Evolutionary conservation across 106 monocot species (phyloP), one percentile per base, ranked within the genome.

Genomic region (Iris macrosiphon): DNA sequence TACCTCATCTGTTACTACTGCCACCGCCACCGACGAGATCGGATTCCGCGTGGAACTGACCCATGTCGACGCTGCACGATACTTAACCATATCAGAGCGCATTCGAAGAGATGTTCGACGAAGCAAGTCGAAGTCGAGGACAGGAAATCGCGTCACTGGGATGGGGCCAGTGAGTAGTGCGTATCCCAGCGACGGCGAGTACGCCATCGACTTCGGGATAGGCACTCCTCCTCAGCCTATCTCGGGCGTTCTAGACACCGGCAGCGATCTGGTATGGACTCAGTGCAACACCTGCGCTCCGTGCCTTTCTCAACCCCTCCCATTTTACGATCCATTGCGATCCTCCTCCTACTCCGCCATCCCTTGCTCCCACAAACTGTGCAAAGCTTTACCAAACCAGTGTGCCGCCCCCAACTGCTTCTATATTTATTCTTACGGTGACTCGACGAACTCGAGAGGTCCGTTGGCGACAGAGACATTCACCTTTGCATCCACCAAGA

Each of bases 211-310:
- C 24, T 56, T 40, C 58, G n/a, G 24, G 15, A 26, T 59, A 7
- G 58, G 40, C 2, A 41, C 31, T 13, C 58, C 58, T 2, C 58
- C 38, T 9, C 24, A 12, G 23, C 1, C 3, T 10, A n/a, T 39
- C 23, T 26, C 38, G 14, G 38, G 20, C 25, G 25, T 38, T 4
- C n/a, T 41, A 38, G 58, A 59, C 40, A 59, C 58, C 8, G 58
- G 58, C 24, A 59, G 41, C 40, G 21, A 39, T 11, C 58, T 59
- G 13, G 25, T 41, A 16, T 59, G 40, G 58, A 41, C 40, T 17
- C 22, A 31, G 23, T 59, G 40, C 26, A 25, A 23, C 2, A 12
- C 38, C 41, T 59, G 58, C 31, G n/a, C 12, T 22, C 13, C 22
- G 4, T 59, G 58, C 40, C 14, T 3, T 1, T 19, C 4, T 4